Conservation (phyloP, 441 rosid genomes). For the Rhodomyrtus psidioides region DNA sequence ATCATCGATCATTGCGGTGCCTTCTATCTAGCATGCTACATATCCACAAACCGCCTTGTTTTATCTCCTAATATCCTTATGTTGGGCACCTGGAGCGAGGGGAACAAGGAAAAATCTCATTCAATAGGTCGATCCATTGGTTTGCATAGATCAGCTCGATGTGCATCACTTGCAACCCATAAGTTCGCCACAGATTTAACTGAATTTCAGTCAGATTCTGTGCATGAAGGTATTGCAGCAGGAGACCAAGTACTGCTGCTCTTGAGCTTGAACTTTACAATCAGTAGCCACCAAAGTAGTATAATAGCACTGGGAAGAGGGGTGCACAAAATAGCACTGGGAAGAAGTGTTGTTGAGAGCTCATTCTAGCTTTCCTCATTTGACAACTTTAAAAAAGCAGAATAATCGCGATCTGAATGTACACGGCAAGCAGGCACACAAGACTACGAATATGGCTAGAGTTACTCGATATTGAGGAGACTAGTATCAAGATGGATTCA, state of each 20-base stretch:
- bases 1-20: neutral
- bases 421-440: neutral
- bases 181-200: neutral
- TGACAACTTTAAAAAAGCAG: neutral
- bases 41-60: neutral
- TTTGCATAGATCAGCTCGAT: neutral
- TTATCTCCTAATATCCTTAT: neutral
- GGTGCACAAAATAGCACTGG: neutral
- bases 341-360: neutral
- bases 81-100: neutral
- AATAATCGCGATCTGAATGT: neutral
- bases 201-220: neutral
- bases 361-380: neutral
- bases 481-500: neutral
- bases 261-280: neutral
- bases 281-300: neutral
- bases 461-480: neutral
- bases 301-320: neutral
- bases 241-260: neutral
- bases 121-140: neutral
- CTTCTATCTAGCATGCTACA: neutral
- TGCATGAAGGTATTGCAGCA: neutral
- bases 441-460: neutral
- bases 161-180: neutral
- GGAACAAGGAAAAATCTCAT: neutral